Evolutionary conservation across 1,139 yeast genomes (phyloP).

Genomic region (Geotrichum bryndzae): DNA sequence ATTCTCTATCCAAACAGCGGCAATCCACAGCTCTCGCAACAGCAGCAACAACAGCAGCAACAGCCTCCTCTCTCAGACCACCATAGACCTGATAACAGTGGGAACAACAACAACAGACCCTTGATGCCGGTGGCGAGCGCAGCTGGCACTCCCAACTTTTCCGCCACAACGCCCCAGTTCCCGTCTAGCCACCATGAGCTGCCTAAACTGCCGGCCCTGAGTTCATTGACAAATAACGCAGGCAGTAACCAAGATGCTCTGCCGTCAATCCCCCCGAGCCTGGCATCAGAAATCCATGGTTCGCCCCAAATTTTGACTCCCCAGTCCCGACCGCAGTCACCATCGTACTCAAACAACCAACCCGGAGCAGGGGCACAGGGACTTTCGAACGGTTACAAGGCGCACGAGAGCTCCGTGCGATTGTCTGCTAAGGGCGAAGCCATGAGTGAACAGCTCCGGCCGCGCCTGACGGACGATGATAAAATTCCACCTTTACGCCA

Average conservation of each 20-base stretch:
- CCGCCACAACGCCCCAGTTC: conserved; percentile 15
- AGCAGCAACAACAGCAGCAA: neutral
- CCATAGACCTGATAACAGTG: neutral
- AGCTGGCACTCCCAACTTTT: conserved; percentile 5
- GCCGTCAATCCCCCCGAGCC: conserved; percentile 12
- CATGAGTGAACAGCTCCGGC: conserved; percentile 35
- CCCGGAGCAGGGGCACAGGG: neutral
- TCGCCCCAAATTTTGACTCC: conserved; percentile 28
- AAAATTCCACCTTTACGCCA: conserved; percentile 31
- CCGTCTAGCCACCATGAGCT: conserved; percentile 4
- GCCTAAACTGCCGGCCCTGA: conserved; percentile 14
- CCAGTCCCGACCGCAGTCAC: conserved; percentile 25
- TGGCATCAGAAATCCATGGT: neutral
- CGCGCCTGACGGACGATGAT: conserved; percentile 32
- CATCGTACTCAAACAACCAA: neutral
- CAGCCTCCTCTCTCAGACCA: neutral
- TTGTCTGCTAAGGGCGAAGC: conserved; percentile 20
- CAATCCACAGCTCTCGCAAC: neutral
- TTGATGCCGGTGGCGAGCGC: neutral
- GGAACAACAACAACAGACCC: neutral
- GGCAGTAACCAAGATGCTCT: conserved; percentile 7
- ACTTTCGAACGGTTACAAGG: neutral
- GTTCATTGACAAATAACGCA: conserved; percentile 12
- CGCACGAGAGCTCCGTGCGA: conserved; percentile 5
- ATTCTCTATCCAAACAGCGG: conserved; percentile 3